Evolutionary conservation across 1,139 yeast genomes (phyloP).

Genomic region (Pichia sp.): DNA sequence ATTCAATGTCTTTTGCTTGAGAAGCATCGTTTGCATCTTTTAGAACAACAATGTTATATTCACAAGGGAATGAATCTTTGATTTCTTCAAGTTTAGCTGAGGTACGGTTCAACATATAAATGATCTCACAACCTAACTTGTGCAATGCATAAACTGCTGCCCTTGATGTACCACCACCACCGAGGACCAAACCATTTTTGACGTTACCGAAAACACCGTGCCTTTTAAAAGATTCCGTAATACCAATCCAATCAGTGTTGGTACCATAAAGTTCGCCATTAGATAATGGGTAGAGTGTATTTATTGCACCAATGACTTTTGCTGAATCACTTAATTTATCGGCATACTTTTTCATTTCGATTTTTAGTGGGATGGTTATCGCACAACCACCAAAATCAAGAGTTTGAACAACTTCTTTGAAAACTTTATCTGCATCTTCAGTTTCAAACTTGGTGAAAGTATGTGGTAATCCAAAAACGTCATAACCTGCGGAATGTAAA

Average conservation of each 20-base stretch:
- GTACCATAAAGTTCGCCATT: slow-evolving; percentile 63
- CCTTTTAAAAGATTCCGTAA: slow-evolving; percentile 55
- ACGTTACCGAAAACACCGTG: slow-evolving; percentile 43
- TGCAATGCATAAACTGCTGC: slow-evolving; percentile 89
- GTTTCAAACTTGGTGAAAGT: slow-evolving; percentile 64
- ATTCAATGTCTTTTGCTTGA: slow-evolving; percentile 40
- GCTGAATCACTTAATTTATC: slow-evolving; percentile 68
- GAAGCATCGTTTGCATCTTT: slow-evolving; percentile 42
- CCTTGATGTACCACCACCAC: slow-evolving; percentile 97
- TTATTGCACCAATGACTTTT: slow-evolving; percentile 78
- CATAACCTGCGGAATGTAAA: slow-evolving; percentile 72
- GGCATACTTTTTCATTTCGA: slow-evolving; percentile 64
- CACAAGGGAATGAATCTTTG: slow-evolving; percentile 50
- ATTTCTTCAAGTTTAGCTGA: slow-evolving; percentile 54
- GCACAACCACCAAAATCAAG: slow-evolving; percentile 77
- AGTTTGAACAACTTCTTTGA: slow-evolving; percentile 41
- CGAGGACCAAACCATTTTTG: slow-evolving; percentile 60
- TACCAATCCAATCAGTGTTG: slow-evolving; percentile 96
- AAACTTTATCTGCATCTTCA: slow-evolving; percentile 45
- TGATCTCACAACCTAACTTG: slow-evolving; percentile 66
- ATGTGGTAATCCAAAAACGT: slow-evolving; percentile 72
- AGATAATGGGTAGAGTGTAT: slow-evolving; percentile 63
- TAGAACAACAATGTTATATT: slow-evolving; percentile 52
- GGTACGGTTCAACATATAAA: slow-evolving; percentile 81
- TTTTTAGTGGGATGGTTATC: slow-evolving; percentile 83